These are phyloP conservation scores for Lolium perenne DNA, from an alignment of 176 grass and related monocot species.

Conservation along the genomic window DNA sequence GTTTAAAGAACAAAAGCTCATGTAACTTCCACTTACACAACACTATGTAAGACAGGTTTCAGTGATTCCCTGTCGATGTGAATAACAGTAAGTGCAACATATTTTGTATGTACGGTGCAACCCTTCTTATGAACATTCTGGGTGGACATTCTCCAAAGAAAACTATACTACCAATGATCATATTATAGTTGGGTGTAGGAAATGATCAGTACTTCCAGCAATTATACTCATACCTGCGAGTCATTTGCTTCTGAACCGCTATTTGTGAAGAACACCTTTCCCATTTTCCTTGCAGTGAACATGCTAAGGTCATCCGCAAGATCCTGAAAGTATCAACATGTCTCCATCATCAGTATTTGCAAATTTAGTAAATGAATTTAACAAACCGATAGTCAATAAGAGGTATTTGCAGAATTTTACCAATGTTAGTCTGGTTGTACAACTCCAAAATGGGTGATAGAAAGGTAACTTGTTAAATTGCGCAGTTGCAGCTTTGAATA, in stretches of 20 bases:
- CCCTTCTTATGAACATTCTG: background rate
- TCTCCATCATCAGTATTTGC: slow-evolving; percentile 9
- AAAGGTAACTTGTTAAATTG: slow-evolving; percentile 92
- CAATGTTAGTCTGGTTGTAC: slow-evolving; percentile 81
- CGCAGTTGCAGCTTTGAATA: slow-evolving; percentile 80
- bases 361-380: background rate
- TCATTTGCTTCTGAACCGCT: slow-evolving; percentile 99
- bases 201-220: background rate
- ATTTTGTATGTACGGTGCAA: background rate
- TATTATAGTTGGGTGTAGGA: background rate
- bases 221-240: slow-evolving; percentile 76
- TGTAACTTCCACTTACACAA: background rate
- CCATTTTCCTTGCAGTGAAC: slow-evolving; percentile 90
- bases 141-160: background rate
- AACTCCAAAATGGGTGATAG: slow-evolving; percentile 95
- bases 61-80: background rate
- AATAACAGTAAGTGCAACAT: slow-evolving; percentile 18
- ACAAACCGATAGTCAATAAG: background rate
- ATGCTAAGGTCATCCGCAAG: slow-evolving; percentile 83
- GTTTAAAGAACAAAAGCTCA: background rate
- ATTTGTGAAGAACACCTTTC: slow-evolving; percentile 97
- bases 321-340: slow-evolving; percentile 61
- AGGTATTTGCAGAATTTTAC: slow-evolving; percentile 47
- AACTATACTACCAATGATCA: background rate
- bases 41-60: background rate